Percentiles rank a stretch among this genome's conserved stretches.
Evolutionary conservation across 140 eudicot genomes (phyloP).

Genomic region (Bidens hawaiensis): DNA sequence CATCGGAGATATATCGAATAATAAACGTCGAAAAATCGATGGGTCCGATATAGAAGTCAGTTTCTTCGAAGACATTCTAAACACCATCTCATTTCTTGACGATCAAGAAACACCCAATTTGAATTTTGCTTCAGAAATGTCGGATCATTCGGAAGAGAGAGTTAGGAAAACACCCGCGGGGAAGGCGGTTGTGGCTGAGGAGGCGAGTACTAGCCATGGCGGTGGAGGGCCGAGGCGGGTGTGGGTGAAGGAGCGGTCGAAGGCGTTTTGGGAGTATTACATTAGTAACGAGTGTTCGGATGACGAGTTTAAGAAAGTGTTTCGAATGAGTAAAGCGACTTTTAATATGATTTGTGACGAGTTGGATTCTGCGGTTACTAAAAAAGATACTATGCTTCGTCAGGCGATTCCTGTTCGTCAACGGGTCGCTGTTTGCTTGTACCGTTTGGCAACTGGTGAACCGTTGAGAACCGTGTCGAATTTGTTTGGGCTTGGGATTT

Average conservation of each 20-base stretch:
- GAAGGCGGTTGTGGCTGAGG: constrained; percentile 23
- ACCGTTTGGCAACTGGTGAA: constrained; percentile 85
- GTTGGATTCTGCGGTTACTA: constrained; percentile 52
- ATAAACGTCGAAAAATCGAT: constrained; percentile 29
- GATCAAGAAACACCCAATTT: constrained; percentile 20
- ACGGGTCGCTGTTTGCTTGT: constrained; percentile 82
- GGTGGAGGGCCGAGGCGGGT: constrained; percentile 49
- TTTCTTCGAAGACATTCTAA: constrained; percentile 18
- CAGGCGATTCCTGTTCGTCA: constrained; percentile 81
- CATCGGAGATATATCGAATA: too few relatives aligned
- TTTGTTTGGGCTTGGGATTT: constrained; percentile 65
- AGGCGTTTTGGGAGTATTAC: constrained; percentile 77
- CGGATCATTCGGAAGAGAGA: constrained; percentile 15
- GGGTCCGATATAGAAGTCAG: not conserved
- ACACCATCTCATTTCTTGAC: too few relatives aligned
- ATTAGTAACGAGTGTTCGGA: constrained; percentile 60
- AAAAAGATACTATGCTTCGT: constrained; percentile 72
- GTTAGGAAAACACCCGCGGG: constrained; percentile 19
- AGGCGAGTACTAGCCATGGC: constrained; percentile 9
- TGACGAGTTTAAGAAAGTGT: constrained; percentile 53
- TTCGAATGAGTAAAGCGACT: constrained; percentile 68
- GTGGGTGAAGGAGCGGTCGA: constrained; percentile 85
- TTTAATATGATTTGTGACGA: constrained; percentile 67
- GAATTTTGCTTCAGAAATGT: constrained; percentile 11
- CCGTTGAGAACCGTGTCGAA: constrained; percentile 65